phyloP scores from a whole-genome alignment of 2,329 filamentous ascomycete species.

The Colletotrichum endophyticum region DNA sequence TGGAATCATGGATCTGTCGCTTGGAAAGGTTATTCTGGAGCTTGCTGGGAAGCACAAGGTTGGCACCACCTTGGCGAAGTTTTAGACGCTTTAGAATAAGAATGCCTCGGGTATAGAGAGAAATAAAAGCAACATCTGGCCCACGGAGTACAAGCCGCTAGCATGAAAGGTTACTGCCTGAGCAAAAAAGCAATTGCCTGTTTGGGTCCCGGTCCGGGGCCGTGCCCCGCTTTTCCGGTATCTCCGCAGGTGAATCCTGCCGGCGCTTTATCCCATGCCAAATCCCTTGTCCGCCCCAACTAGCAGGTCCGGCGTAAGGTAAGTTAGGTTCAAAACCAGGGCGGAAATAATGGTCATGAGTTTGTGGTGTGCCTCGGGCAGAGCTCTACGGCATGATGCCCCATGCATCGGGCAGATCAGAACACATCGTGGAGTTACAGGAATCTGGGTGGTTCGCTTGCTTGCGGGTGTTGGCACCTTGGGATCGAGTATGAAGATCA shows the following conservation, averaged over 20 bases:
- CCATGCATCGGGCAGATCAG: too few species aligned
- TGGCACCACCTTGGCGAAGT: not conserved
- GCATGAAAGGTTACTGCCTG: rapidly evolving
- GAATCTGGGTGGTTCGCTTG: too few species aligned
- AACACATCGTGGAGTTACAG: too few species aligned
- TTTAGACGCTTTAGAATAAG: not conserved
- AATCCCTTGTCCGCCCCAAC: too few species aligned
- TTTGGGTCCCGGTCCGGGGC: not conserved
- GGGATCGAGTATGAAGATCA: too few species aligned
- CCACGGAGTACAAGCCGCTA: not conserved
- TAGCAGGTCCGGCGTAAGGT: too few species aligned
- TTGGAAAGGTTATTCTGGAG: constrained; percentile 16
- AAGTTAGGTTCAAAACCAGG: too few species aligned
- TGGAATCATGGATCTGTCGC: constrained; percentile 67
- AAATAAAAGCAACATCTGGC: rapidly evolving
- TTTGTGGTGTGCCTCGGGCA: too few species aligned
- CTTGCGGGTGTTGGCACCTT: too few species aligned
- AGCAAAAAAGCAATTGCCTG: not conserved
- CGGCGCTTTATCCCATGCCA: too few species aligned
- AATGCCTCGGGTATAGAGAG: not conserved
- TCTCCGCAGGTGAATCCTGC: not conserved
- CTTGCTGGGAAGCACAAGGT: constrained; percentile 5
- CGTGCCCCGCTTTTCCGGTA: not conserved
- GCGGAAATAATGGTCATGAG: too few species aligned
- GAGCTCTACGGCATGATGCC: too few species aligned